These are phyloP conservation scores for Calophaca sinica DNA, from an alignment of 306 rosid species.

Conservation along the genomic window DNA sequence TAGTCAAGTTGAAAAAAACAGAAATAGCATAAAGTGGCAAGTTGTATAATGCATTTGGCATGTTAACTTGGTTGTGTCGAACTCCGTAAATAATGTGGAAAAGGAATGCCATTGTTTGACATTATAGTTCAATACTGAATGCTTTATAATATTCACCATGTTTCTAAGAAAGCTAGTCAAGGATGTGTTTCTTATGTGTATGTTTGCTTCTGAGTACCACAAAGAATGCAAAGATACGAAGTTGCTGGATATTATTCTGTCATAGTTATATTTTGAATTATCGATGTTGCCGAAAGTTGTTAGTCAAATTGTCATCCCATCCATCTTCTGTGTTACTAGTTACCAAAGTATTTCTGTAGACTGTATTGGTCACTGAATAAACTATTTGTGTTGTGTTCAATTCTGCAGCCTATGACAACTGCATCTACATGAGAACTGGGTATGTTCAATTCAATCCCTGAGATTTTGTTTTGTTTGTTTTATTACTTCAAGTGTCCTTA, in stretches of 20 bases:
- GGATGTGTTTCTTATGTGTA: neutral
- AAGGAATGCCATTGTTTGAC: too few relatives aligned
- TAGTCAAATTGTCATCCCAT: neutral
- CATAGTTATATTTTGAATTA: neutral
- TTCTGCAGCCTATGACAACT: conserved; percentile 81
- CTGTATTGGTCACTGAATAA: conserved; percentile 21
- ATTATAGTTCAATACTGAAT: too few relatives aligned
- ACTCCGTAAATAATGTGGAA: neutral
- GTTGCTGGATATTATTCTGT: conserved; percentile 5
- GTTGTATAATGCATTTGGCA: neutral
- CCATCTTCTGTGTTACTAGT: too few relatives aligned
- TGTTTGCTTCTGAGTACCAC: neutral
- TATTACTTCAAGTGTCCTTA: neutral
- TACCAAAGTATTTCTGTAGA: neutral
- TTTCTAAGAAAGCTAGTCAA: neutral
- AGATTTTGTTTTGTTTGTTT: neutral
- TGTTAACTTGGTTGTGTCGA: neutral
- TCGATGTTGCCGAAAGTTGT: neutral
- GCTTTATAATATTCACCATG: neutral
- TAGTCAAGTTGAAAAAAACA: too few relatives aligned
- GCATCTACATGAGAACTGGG: conserved; percentile 82
- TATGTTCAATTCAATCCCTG: conserved; percentile 48
- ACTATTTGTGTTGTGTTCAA: conserved; percentile 33
- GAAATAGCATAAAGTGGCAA: too few relatives aligned
- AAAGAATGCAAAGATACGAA: neutral